Conservation (phyloP, 1,139 yeast genomes). For the Debaryomyces fabryi region DNA sequence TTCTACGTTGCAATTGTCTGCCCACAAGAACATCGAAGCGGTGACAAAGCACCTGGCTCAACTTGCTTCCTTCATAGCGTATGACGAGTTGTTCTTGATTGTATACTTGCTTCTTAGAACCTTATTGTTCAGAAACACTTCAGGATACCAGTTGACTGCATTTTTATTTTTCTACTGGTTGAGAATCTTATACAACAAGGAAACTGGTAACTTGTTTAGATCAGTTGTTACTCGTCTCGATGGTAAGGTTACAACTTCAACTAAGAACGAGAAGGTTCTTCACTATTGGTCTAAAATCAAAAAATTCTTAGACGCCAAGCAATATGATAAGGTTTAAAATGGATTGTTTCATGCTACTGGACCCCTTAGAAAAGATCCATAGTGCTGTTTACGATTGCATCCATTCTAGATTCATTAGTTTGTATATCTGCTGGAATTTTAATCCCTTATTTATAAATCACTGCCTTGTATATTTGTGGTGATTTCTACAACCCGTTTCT, state of each 20-base stretch:
- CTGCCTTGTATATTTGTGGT: background rate
- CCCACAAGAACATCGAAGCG: constrained; percentile 40
- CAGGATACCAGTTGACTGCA: constrained; percentile 66
- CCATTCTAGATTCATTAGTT: background rate
- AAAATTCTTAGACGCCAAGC: constrained; percentile 39
- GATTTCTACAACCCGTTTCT: background rate
- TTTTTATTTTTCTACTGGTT: constrained; percentile 69
- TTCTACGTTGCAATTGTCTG: constrained; percentile 58
- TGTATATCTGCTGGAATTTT: background rate
- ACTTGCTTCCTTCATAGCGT: constrained; percentile 56
- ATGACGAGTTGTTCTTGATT: constrained; percentile 60
- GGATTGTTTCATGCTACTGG: background rate
- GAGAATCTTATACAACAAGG: constrained; percentile 57
- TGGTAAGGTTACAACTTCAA: constrained; percentile 34
- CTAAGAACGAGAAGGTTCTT: constrained; percentile 51
- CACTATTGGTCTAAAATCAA: constrained; percentile 47
- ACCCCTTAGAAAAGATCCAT: background rate
- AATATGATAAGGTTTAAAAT: background rate
- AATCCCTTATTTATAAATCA: background rate
- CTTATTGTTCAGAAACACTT: constrained; percentile 60
- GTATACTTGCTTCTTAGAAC: constrained; percentile 60
- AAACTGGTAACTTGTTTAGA: constrained; percentile 48
- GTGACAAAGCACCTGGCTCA: constrained; percentile 40
- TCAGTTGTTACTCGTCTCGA: constrained; percentile 48
- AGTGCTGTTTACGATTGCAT: background rate